Base-by-base conservation (phyloP, 106 monocot genomes). In the Vanilla planifolia region DNA sequence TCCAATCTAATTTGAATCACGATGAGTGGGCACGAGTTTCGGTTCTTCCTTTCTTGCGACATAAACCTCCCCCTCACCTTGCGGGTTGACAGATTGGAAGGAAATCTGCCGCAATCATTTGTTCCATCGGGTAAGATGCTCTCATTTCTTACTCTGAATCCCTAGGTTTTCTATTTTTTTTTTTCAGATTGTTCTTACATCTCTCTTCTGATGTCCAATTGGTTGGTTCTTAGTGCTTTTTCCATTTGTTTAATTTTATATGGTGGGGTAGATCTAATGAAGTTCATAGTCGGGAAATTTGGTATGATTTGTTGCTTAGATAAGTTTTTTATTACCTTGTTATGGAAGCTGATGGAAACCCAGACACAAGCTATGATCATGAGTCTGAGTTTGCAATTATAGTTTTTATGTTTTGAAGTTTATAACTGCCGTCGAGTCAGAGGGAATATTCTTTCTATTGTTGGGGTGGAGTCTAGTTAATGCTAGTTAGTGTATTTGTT, bases 11-110 rank as follows among this genome's bases (percentile, higher is more conserved):
- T 47, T 47, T 17, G 2, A 4, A 30, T 5, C 20, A 11, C 40
- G 46, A 92, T 86, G 80, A 80, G 51, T 55, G 79, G 73, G 8
- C 81, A 68, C 79, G 91, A 86, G 75, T 75, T 73, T 68, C 77
- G 91, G 2, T 90, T 96, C 74, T 91, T 96, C 76, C 67, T 96
- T 20, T 96, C 96, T n/a, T 84, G 90, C 79, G 96, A 98, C 55
- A 88, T 98, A 55, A 98, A 84, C 44, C 84, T 79, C 50, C 91
- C 87, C 13, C 87, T 98, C 43, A 74, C 91, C 56, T 91, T 98
- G 72, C 80, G 81, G n/a, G 85, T 98, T 61, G 87, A 87, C 55
- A 62, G 84, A 5, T 65, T 91, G 28, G 84, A 91, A 43, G 87
- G 87, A 14, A 28, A 35, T 6, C 73, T 87, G 43, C 79, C 75